Evolutionary conservation across 2,329 filamentous ascomycete genomes (phyloP), one percentile per base, ranked within the genome.

Genomic region (Aspergillus niger): DNA sequence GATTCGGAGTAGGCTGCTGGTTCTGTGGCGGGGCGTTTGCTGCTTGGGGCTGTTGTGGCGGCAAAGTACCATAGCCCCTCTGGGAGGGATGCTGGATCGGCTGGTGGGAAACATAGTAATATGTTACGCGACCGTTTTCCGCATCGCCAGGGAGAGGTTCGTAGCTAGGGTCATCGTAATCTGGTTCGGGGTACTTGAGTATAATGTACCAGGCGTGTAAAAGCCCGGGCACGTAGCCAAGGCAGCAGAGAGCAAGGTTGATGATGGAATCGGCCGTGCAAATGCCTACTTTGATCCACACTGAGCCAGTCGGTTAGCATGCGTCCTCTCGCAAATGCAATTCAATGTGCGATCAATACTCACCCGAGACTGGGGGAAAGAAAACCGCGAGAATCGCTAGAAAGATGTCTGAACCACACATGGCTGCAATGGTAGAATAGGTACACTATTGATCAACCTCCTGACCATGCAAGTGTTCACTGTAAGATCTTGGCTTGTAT

Each of bases 121-220:
- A 94, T 41, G 88, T 89, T 58, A 94, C 87, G 62, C 73, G 76
- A 63, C 76, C 77, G 54, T 77, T 78, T 61, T 78, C 76, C 13
- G 73, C 66, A 54, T 77, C 76, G 5, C 80, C 79, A 39, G 85
- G 78, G 43, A 90, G 75, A 54, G 82, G 79, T 67, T 91, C 86
- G 78, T 95, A 92, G 59, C 82, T 76, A 32, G 67, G 69, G 57
- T 80, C 75, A 64, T 89, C 86, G 76, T 85, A 85, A 60, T 88
- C 83, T 68, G 80, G 77, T 63, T 97, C 94, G 60, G 95, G 95
- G 76, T 89, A 91, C 74, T 91, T 90, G 71, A 91, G 86, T 78
- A 99, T 97, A 78, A 98, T 96, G 84, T 98, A 99, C 94, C 95
- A 98, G 64, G 93, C 87, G 81, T 99, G 95, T 2, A 99, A 81